These are phyloP conservation scores for Lasiodiplodia hormozganensis DNA, from an alignment of 2,329 filamentous ascomycete species.

Conservation along the genomic window DNA sequence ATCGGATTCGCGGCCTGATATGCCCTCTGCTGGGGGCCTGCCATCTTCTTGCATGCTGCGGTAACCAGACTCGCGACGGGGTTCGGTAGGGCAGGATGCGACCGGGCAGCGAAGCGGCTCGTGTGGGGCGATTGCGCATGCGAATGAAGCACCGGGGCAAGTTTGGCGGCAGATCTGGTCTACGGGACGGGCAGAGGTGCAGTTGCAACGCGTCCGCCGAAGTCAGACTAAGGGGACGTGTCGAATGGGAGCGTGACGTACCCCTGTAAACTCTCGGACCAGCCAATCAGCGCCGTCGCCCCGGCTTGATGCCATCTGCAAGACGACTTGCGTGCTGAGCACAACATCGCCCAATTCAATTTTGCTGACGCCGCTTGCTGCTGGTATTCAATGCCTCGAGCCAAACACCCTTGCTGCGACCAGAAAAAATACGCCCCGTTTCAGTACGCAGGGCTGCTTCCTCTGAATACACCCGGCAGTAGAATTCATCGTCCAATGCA, in stretches of 20 bases:
- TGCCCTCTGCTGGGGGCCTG: constrained; percentile 1
- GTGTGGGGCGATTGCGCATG: constrained; percentile 14
- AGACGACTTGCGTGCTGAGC: constrained; percentile 23
- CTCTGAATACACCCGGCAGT: not conserved
- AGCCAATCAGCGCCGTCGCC: constrained; percentile 15
- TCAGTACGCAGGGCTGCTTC: not conserved
- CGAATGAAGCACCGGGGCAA: not conserved
- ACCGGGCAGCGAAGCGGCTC: not conserved
- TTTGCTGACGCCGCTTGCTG: not conserved
- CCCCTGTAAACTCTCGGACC: not conserved
- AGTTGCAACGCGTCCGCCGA: constrained; percentile 1
- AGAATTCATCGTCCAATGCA: not conserved
- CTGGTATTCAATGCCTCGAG: not conserved
- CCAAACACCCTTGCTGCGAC: not conserved
- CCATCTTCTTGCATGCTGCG: not conserved
- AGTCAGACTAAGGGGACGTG: constrained; percentile 14
- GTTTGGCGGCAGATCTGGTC: not conserved
- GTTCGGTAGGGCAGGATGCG: not conserved
- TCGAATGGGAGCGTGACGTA: constrained; percentile 19
- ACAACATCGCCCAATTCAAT: constrained; percentile 11
- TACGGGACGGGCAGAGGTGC: constrained; percentile 5
- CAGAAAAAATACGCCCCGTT: not conserved
- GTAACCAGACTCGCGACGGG: not conserved
- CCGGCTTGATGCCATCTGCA: constrained; percentile 26
- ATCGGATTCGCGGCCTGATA: not conserved